phyloP scores from a whole-genome alignment of 2,329 filamentous ascomycete genomes.

The Nigrospora oryzae region DNA sequence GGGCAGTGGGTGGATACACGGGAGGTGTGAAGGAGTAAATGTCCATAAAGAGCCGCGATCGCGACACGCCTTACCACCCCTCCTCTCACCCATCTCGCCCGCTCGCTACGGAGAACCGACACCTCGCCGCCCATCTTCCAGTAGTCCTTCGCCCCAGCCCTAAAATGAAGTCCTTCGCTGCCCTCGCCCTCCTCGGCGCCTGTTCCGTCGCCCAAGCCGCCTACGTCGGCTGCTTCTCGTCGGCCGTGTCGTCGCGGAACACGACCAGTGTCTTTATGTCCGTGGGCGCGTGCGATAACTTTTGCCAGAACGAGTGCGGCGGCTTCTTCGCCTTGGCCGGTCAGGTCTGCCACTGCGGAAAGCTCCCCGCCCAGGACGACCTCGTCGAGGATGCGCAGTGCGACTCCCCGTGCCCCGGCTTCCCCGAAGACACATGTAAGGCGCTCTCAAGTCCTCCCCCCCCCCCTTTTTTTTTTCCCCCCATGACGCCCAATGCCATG shows the following conservation, averaged over 20 bases:
- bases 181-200: background rate
- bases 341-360: background rate
- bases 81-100: too few relatives aligned
- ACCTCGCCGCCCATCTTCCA: too few relatives aligned
- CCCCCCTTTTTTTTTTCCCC: too few relatives aligned
- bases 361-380: background rate
- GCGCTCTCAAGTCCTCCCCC: too few relatives aligned
- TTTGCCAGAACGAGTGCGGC: background rate
- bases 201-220: background rate
- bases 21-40: too few relatives aligned
- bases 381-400: background rate
- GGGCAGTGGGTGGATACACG: too few relatives aligned
- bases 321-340: background rate
- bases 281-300: background rate
- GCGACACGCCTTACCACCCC: too few relatives aligned
- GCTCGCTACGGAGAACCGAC: too few relatives aligned
- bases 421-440: background rate
- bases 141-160: too few relatives aligned
- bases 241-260: background rate
- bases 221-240: background rate
- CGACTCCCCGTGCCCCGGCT: background rate
- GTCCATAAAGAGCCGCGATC: too few relatives aligned
- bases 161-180: background rate
- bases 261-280: background rate
- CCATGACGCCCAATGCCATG: too few relatives aligned